A percentile compares a stretch with the other conserved stretches of the same genome.
phyloP scores from a whole-genome alignment of 352 stramenopile genomes.

The Globisporangium apiculatum region DNA sequence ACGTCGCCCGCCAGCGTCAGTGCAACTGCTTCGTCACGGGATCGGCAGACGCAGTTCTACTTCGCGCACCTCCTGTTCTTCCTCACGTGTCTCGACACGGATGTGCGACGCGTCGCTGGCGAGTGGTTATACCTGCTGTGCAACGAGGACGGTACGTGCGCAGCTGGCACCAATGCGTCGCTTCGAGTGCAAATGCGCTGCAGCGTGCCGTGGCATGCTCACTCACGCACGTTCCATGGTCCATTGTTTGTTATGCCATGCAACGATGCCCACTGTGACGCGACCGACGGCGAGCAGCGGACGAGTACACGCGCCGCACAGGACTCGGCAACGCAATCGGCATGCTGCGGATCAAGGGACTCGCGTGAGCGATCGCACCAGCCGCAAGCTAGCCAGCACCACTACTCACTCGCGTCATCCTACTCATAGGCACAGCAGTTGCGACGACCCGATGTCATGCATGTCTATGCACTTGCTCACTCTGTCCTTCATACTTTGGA shows the following conservation, averaged over 20 bases:
- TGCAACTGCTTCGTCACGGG: not conserved
- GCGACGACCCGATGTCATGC: too few species aligned
- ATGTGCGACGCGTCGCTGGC: constrained; percentile 56
- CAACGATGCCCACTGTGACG: not conserved
- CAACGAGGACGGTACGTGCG: constrained; percentile 53
- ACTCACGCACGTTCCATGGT: too few species aligned
- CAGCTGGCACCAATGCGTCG: too few species aligned
- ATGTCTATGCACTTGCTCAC: too few species aligned
- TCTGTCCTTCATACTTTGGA: too few species aligned
- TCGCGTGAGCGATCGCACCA: constrained; percentile 22
- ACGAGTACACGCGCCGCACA: constrained; percentile 65
- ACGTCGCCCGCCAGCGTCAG: not conserved
- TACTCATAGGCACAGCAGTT: too few species aligned
- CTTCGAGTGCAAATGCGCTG: not conserved
- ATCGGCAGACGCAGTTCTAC: constrained; percentile 18
- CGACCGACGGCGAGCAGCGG: constrained; percentile 19
- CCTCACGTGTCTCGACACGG: constrained; percentile 63
- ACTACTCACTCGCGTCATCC: too few species aligned
- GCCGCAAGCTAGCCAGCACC: too few species aligned
- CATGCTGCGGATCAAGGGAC: constrained; percentile 55
- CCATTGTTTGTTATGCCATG: not conserved
- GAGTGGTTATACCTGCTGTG: constrained; percentile 74
- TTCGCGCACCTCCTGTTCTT: constrained; percentile 65
- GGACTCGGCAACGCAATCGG: constrained; percentile 71
- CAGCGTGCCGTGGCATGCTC: not conserved